These are phyloP conservation scores for Globisporangium nunn DNA, from an alignment of 352 stramenopile genomes.

Conservation along the genomic window DNA sequence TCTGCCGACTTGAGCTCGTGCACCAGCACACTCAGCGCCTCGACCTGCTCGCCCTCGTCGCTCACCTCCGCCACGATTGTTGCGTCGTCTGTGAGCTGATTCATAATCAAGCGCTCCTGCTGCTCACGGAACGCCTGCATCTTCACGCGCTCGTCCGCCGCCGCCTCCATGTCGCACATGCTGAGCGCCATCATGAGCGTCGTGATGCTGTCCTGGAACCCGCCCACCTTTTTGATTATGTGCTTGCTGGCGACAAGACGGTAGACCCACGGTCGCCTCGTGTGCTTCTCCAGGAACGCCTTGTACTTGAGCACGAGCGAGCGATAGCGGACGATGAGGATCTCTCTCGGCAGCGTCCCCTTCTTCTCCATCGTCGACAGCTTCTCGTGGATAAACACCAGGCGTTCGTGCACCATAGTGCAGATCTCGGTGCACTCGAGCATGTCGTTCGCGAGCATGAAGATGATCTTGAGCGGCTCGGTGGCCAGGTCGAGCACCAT, in stretches of 20 bases:
- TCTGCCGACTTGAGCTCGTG: too few species aligned
- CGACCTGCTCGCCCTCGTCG: background rate
- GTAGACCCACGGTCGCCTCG: background rate
- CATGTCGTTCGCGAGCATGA: background rate
- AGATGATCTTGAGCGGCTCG: background rate
- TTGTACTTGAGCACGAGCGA: background rate
- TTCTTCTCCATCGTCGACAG: background rate
- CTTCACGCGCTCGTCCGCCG: background rate
- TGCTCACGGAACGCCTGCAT: background rate
- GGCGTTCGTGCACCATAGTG: background rate
- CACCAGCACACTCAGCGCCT: background rate
- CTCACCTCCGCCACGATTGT: background rate
- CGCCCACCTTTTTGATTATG: background rate
- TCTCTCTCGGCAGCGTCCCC: background rate
- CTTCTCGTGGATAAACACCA: background rate
- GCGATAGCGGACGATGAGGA: background rate
- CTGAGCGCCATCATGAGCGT: background rate
- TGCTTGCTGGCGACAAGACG: background rate
- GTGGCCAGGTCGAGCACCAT: too few species aligned
- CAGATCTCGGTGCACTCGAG: background rate
- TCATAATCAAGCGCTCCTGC: background rate
- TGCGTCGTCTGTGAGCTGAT: background rate
- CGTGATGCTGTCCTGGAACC: background rate
- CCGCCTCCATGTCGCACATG: background rate
- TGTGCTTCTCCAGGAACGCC: background rate